Conservation (phyloP, 371 early-diverging fungal genomes). For the Hamiltosporidium tvaerminnensis region DNA sequence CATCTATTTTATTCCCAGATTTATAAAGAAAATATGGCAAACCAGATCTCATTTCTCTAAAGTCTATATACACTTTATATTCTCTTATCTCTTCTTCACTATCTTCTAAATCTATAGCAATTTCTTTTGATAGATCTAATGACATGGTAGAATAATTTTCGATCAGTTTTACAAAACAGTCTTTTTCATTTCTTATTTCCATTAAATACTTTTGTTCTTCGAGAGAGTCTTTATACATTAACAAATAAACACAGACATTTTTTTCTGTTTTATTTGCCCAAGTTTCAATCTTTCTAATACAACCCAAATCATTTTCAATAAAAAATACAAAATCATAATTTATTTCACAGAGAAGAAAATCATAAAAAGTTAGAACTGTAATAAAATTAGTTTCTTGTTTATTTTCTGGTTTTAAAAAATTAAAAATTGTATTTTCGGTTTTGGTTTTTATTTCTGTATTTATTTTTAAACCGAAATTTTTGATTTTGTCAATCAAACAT, state of each 20-base stretch:
- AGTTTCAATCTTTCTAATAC: constrained; percentile 25
- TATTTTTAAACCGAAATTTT: neutral
- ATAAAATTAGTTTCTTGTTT: neutral
- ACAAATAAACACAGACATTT: constrained; percentile 9
- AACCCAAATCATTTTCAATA: constrained; percentile 12
- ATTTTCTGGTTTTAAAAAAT: neutral
- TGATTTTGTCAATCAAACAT: neutral
- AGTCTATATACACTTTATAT: constrained; percentile 34
- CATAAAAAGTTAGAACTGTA: neutral
- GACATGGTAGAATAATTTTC: constrained; percentile 21
- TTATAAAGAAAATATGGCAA: constrained; percentile 44
- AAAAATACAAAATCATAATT: constrained; percentile 19
- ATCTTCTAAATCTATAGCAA: constrained; percentile 2
- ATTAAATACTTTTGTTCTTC: constrained; percentile 39
- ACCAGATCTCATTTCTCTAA: constrained; percentile 35
- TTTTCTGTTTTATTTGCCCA: neutral
- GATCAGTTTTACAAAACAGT: constrained; percentile 34
- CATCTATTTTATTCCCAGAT: constrained; percentile 22
- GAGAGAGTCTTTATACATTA: constrained; percentile 30
- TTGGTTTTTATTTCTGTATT: neutral
- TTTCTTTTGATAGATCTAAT: neutral
- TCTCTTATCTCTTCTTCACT: constrained; percentile 9
- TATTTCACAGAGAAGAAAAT: neutral
- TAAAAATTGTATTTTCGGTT: neutral
- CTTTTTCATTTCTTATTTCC: constrained; percentile 34